Evolutionary conservation across 257 asterid genomes (phyloP).

Genomic region (Solanum medicagineum): DNA sequence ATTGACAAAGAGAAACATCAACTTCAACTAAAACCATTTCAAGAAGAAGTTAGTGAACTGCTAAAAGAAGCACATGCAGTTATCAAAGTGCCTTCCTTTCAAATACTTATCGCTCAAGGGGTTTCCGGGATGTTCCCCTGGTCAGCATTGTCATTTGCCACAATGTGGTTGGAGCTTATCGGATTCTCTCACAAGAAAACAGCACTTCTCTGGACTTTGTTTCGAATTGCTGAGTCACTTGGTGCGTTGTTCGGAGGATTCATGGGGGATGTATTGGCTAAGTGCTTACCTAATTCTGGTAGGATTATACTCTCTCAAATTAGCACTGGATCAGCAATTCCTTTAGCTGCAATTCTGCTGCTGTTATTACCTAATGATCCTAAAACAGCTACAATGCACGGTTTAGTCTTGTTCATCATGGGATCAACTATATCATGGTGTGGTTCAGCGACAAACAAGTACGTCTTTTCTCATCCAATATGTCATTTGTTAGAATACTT

Average conservation of each 20-base stretch:
- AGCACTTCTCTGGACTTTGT: constrained; percentile 40
- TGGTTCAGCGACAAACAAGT: constrained; percentile 85
- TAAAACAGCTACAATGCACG: constrained; percentile 38
- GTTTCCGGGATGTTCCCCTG: neutral
- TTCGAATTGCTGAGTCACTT: constrained; percentile 42
- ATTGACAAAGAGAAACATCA: constrained; percentile 13
- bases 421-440: constrained; percentile 70
- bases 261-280: constrained; percentile 59
- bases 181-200: constrained; percentile 46
- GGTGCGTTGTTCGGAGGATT: constrained; percentile 75
- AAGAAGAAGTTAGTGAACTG: neutral
- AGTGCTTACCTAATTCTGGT: constrained; percentile 56
- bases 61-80: constrained; percentile 63
- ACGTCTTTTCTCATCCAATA: neutral
- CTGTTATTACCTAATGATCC: constrained; percentile 64
- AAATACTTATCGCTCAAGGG: constrained; percentile 3
- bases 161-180: constrained; percentile 4
- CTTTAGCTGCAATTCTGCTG: constrained; percentile 63
- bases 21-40: neutral
- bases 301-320: constrained; percentile 68
- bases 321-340: constrained; percentile 73
- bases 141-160: neutral
- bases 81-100: neutral
- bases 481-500: neutral
- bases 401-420: constrained; percentile 53